A percentile compares a stretch with the other conserved stretches of the same genome.
phyloP scores from a whole-genome alignment of 2,329 filamentous ascomycete genomes.

The Cordyceps pruinosa region DNA sequence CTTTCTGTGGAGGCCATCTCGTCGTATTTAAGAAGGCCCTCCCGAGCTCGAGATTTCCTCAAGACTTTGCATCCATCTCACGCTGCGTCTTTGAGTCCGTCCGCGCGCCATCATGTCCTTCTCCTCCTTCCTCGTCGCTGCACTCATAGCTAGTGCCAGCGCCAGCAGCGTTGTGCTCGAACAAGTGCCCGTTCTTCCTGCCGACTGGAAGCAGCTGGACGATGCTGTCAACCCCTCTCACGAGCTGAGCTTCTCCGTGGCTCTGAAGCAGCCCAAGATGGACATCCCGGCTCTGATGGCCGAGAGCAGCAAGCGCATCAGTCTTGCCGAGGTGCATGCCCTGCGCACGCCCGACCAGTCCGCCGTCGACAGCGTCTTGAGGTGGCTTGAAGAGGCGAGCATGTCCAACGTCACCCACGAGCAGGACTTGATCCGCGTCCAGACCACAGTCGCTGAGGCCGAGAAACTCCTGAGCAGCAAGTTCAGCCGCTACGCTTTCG shows the following conservation, averaged over 20 bases:
- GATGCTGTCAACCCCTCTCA: background rate
- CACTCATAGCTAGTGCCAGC: slow-evolving; percentile 2
- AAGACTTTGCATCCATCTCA: background rate
- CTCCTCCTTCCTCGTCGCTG: slow-evolving; percentile 1
- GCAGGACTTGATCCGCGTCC: slow-evolving; percentile 27
- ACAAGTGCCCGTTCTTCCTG: slow-evolving; percentile 5
- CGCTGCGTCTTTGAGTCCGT: background rate
- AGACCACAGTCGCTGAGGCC: slow-evolving; percentile 24
- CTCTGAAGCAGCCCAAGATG: slow-evolving; percentile 5
- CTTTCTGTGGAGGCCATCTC: too few relatives aligned
- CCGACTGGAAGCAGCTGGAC: slow-evolving; percentile 6
- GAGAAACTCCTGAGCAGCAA: slow-evolving; percentile 24
- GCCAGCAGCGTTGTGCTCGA: slow-evolving; percentile 12
- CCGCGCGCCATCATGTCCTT: background rate
- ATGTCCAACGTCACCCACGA: slow-evolving; percentile 21
- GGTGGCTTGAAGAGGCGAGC: slow-evolving; percentile 27
- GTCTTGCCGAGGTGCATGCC: background rate
- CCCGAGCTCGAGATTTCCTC: background rate
- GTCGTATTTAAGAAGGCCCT: background rate
- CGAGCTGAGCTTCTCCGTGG: slow-evolving; percentile 3
- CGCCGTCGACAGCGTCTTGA: slow-evolving; percentile 20
- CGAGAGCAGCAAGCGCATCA: background rate
- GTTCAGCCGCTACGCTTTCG: slow-evolving; percentile 29
- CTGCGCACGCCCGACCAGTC: slow-evolving; percentile 1
- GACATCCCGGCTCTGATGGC: background rate